Percentiles rank a stretch among this genome's conserved stretches.
These are phyloP conservation scores for Capronia coronata DNA, from an alignment of 2,329 filamentous ascomycete species.

Conservation along the genomic window DNA sequence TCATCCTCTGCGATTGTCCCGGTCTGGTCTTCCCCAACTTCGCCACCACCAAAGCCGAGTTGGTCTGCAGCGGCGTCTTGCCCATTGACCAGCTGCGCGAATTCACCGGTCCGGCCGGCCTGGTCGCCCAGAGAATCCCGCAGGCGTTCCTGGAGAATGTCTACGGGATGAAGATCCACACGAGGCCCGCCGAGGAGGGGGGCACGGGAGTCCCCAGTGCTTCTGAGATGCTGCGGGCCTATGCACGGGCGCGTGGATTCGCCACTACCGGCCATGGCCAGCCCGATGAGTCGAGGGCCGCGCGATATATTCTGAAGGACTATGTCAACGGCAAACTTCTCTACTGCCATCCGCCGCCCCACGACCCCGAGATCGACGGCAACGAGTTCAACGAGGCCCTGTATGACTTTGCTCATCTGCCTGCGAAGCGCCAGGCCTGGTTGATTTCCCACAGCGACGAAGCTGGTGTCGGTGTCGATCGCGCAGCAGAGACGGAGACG, in stretches of 20 bases:
- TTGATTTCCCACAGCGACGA: slow-evolving; percentile 46
- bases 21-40: slow-evolving; percentile 99
- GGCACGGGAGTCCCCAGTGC: slow-evolving; percentile 81
- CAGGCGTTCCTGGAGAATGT: slow-evolving; percentile 82
- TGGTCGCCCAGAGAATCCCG: slow-evolving; percentile 80
- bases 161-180: slow-evolving; percentile 85
- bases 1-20: slow-evolving; percentile 93
- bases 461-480: neutral
- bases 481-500: slow-evolving; percentile 35
- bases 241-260: slow-evolving; percentile 84
- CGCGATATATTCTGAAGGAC: slow-evolving; percentile 85
- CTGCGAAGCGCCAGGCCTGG: slow-evolving; percentile 67
- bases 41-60: slow-evolving; percentile 88
- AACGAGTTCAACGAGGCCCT: slow-evolving; percentile 80
- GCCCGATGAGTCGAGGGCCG: slow-evolving; percentile 87
- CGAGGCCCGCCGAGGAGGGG: slow-evolving; percentile 77
- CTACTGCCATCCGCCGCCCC: slow-evolving; percentile 81
- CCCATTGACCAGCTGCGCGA: slow-evolving; percentile 96
- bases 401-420: slow-evolving; percentile 76
- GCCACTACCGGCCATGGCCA: slow-evolving; percentile 76
- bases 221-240: slow-evolving; percentile 76
- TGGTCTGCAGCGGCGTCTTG: slow-evolving; percentile 89
- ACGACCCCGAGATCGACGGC: slow-evolving; percentile 57
- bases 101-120: slow-evolving; percentile 74
- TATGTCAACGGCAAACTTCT: slow-evolving; percentile 95